Percentiles rank a stretch among this genome's conserved stretches.
Evolutionary conservation across 73 alveolate genomes (phyloP).

Genomic region (Paramecium octaurelia): DNA sequence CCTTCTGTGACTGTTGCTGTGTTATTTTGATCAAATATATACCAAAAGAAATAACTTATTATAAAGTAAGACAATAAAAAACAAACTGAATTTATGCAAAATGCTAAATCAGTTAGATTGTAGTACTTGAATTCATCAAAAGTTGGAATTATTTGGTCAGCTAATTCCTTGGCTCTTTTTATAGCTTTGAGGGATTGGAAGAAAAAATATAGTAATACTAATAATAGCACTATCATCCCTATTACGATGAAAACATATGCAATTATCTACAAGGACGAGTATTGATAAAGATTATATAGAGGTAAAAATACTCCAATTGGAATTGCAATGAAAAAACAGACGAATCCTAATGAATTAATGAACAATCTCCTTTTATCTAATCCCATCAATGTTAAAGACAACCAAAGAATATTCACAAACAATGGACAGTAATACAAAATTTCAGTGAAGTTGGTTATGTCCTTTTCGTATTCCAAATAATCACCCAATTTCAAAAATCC

Average conservation of each 20-base stretch:
- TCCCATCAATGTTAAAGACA: background rate
- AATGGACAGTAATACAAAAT: background rate
- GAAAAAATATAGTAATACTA: background rate
- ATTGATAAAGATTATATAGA: background rate
- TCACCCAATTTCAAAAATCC: background rate
- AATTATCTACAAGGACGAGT: background rate
- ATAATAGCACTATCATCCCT: background rate
- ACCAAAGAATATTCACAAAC: background rate
- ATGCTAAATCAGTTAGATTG: background rate
- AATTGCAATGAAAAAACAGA: constrained; percentile 9
- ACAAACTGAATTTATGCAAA: constrained; percentile 6
- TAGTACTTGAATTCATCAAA: constrained; percentile 17
- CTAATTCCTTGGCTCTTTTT: background rate
- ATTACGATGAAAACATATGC: background rate
- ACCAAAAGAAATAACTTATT: background rate
- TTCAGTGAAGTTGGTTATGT: background rate
- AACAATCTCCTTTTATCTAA: constrained; percentile 14
- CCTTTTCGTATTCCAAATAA: background rate
- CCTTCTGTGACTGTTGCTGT: background rate
- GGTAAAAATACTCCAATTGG: constrained; percentile 41
- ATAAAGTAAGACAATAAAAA: background rate
- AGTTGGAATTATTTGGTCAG: background rate
- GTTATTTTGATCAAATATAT: background rate
- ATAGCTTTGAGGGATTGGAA: background rate
- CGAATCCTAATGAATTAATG: background rate